Base-by-base conservation (phyloP, 176 grass and related monocot species). In the Lolium multiflorum region DNA sequence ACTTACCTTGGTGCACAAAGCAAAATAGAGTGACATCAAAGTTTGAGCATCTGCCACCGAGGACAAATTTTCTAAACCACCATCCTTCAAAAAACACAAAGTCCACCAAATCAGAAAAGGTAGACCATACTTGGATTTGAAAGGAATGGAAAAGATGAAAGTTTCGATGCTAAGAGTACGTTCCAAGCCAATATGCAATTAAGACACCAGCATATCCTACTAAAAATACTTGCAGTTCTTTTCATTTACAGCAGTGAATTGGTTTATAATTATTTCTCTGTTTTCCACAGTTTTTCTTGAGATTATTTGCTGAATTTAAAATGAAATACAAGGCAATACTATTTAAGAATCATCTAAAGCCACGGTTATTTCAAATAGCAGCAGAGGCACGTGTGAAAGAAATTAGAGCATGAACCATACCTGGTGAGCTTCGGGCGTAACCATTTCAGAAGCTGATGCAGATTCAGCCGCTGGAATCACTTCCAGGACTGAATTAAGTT, bases 1-100 rank as follows among this genome's bases (percentile, higher is more conserved):
- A 82, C 89, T 73, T 49, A 98, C 96, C 89, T 98, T 98, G 18
- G 96, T 98, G 71, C 96, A 98, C 76, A 98, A 85, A 57, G 96
- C 96, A 83, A 98, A 98, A 92, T 95, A 94, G 44, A 98, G 91
- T 46, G 96, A 98, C 91, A 95, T 98, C 77, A 87, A 81, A 79
- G 88, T 82, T 74, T 89, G 91, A 73, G 90, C 86, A 77, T 95
- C 88, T 61, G 87, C 57, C 78, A 90, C 84, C 69, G 86, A 88
- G 12, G 90, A 78, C 41, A 77, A 48, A 24, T 81, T 89, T 88
- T 88, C 85, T 56, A 83, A 81, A 76, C 81, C 88, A 95, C 62
- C 79, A 89, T 94, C 86, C 96, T 98, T 82, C 57, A 88, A 37
- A 92, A 86, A 82, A 84, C 49, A 72, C 25, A 55, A 74, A 74